Percentiles rank a stretch among this genome's conserved stretches.
These are phyloP conservation scores for Aspergillus olivimuriae DNA, from an alignment of 495 filamentous ascomycete genomes.

Conservation along the genomic window DNA sequence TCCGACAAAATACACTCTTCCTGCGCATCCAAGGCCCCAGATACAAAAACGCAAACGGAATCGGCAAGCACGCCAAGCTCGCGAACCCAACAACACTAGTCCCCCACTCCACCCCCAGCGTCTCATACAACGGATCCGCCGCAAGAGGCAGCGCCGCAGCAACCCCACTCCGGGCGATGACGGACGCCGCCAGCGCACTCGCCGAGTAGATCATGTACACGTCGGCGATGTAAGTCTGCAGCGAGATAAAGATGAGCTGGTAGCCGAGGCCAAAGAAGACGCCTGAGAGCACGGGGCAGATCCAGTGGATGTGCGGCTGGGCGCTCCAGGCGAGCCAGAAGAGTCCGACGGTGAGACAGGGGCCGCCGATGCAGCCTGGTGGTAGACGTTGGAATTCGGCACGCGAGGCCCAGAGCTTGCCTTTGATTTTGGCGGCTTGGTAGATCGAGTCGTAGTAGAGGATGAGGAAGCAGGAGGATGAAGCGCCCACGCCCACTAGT, in stretches of 20 bases:
- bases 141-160: constrained; percentile 51
- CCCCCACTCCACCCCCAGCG: constrained; percentile 39
- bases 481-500: constrained; percentile 36
- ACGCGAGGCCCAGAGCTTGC: constrained; percentile 33
- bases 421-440: constrained; percentile 29
- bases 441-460: constrained; percentile 51
- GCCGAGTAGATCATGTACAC: constrained; percentile 69
- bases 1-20: constrained; percentile 36
- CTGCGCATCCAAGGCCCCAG: constrained; percentile 30
- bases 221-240: constrained; percentile 72
- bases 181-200: constrained; percentile 60
- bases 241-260: constrained; percentile 57
- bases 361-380: constrained; percentile 58
- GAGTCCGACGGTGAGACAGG: constrained; percentile 51
- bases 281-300: constrained; percentile 58
- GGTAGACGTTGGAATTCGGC: constrained; percentile 63
- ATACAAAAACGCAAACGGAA: constrained; percentile 35
- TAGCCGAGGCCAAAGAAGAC: constrained; percentile 66
- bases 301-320: constrained; percentile 47
- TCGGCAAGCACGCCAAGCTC: constrained; percentile 33
- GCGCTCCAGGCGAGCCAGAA: constrained; percentile 75
- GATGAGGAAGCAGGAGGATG: constrained; percentile 31
- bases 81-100: constrained; percentile 40
- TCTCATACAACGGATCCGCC: constrained; percentile 31
- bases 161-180: constrained; percentile 52